These are phyloP conservation scores for Malus sylvestris DNA, from an alignment of 306 rosid genomes.

Conservation along the genomic window DNA sequence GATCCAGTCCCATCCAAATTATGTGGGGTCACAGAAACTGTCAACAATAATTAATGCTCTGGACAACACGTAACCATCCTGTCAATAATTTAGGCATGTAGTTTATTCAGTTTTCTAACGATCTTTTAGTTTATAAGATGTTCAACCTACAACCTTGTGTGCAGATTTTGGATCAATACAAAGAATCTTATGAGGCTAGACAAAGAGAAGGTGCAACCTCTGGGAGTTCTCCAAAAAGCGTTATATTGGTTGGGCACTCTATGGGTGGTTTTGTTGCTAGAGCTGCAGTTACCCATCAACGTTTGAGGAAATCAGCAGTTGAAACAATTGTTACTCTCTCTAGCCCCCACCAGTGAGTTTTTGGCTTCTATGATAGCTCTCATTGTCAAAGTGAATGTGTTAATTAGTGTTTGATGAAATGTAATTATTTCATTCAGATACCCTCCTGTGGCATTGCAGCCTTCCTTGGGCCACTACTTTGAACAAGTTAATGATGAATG, in stretches of 20 bases:
- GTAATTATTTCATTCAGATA: constrained; percentile 62
- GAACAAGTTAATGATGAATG: constrained; percentile 71
- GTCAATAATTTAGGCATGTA: not conserved
- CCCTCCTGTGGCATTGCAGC: constrained; percentile 97
- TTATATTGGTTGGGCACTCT: constrained; percentile 96
- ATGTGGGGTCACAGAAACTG: not conserved
- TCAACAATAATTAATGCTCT: not conserved
- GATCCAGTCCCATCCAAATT: not conserved
- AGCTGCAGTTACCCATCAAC: constrained; percentile 81
- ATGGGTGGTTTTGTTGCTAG: constrained; percentile 99
- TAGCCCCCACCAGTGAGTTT: constrained; percentile 85
- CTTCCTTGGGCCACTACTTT: constrained; percentile 87
- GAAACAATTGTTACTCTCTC: constrained; percentile 91
- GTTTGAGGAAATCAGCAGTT: constrained; percentile 77
- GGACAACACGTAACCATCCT: not conserved
- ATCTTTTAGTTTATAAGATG: not conserved
- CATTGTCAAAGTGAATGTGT: constrained; percentile 11
- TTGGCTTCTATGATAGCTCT: not conserved
- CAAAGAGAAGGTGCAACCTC: constrained; percentile 66
- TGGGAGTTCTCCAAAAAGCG: constrained; percentile 73
- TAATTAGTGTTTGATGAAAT: constrained; percentile 36
- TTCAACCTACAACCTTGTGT: constrained; percentile 5
- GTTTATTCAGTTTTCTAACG: not conserved
- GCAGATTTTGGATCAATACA: constrained; percentile 90
- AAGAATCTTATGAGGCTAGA: constrained; percentile 73